These are phyloP conservation scores for Moesziomyces aphidis DNA, from an alignment of 1,284 basidiomycete genomes.

Conservation along the genomic window DNA sequence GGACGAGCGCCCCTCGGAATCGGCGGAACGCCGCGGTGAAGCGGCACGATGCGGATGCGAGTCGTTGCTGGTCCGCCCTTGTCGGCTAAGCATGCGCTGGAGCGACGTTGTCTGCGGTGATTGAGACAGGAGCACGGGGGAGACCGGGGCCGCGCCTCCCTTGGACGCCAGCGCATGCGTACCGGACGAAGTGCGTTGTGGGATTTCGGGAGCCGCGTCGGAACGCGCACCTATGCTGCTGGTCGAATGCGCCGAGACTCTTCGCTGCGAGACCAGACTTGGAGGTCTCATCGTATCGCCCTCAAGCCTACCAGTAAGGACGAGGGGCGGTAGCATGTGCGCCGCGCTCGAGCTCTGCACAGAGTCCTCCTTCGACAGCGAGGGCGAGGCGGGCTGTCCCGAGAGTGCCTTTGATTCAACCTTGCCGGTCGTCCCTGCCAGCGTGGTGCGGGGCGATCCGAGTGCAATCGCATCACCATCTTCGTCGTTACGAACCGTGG, in stretches of 20 bases:
- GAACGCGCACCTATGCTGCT: conserved; percentile 29
- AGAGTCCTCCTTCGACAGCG: conserved; percentile 2
- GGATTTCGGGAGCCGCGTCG: conserved; percentile 27
- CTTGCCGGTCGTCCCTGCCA: background rate
- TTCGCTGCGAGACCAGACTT: conserved; percentile 13
- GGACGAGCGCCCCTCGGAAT: conserved; percentile 38
- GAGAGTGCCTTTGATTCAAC: conserved; percentile 1
- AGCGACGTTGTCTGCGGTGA: conserved; percentile 27
- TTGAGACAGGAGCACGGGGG: conserved; percentile 14
- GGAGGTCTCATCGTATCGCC: conserved; percentile 31
- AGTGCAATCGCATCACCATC: conserved; percentile 8
- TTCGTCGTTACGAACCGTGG: conserved; percentile 16
- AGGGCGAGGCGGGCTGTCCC: conserved; percentile 10
- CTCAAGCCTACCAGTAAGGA: conserved; percentile 13
- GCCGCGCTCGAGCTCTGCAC: conserved; percentile 8
- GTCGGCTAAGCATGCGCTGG: conserved; percentile 20
- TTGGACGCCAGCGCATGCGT: conserved; percentile 30
- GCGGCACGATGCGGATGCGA: conserved; percentile 23
- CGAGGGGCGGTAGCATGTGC: conserved; percentile 30
- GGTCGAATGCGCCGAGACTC: conserved; percentile 27
- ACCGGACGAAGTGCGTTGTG: conserved; percentile 40
- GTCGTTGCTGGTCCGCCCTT: conserved; percentile 12
- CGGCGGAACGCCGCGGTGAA: conserved; percentile 26
- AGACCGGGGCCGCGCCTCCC: conserved; percentile 15
- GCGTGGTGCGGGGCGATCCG: conserved; percentile 10